Evolutionary conservation across 441 rosid species (phyloP), one percentile per base, ranked within the genome.

Genomic region (Populus trichocarpa): DNA sequence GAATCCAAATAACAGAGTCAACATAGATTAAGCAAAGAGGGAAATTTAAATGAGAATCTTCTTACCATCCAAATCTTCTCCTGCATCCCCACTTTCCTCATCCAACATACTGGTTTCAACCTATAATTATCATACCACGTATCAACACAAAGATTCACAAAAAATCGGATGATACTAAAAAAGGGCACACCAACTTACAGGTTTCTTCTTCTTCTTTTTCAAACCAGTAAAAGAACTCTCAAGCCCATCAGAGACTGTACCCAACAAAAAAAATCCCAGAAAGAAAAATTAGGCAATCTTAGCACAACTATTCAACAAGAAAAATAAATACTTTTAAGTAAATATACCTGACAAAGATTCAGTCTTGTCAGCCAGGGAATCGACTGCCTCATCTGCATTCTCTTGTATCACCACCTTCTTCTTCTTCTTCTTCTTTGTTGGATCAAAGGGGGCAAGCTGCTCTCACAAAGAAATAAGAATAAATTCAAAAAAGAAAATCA

Each of bases 151-250:
- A 30, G 65, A 59, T 67, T 69, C 20, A 36, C 28, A 69, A n/a
- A 25, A 35, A 36, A 11, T 38, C 32, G 32, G 32, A 30, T 30
- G 32, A 30, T 30, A 38, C 26, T 38, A 2, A 11, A 26, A 50
- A 16, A 11, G 50, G 5, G 68, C 59, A 46, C 22, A 32, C 30
- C 50, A 66, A 85, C 95, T 90, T 79, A 94, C 99, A 0, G 86
- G 96, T 78, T 94, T 96, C 93, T 96, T 96, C 84, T 96, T 96
- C 91, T 96, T 96, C 89, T 96, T 96, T 83, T 96, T 96, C 87
- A 90, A 63, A 69, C 98, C 98, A 88, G 87, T 32, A 73, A 94
- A 96, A 83, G 88, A 63, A 75, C 88, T 88, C 80, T 92, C 97
- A 70, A 88, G 81, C 32, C 95, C 97, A 79, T 96, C 99, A 61